Percentiles rank a stretch among this genome's conserved stretches.
phyloP scores from a whole-genome alignment of 805 yeast genomes.

The Metschnikowia aberdeeniae region DNA sequence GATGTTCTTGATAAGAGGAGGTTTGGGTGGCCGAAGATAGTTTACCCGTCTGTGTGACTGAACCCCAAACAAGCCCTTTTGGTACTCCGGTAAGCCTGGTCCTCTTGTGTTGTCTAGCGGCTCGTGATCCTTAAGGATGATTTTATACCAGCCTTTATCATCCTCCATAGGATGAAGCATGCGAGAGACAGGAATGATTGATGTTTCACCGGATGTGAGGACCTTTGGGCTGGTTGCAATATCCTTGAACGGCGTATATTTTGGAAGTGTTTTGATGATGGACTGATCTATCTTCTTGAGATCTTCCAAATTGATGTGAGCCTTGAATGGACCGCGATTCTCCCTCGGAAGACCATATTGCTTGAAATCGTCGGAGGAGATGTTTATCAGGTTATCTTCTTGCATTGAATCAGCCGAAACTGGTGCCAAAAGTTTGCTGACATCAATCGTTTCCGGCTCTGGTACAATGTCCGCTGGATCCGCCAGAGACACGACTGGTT shows the following conservation, averaged over 20 bases:
- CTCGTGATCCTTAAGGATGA: conserved; percentile 43
- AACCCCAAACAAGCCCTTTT: conserved; percentile 57
- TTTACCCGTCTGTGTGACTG: conserved; percentile 52
- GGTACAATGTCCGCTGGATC: neutral
- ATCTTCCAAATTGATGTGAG: conserved; percentile 39
- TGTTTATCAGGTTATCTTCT: conserved; percentile 24
- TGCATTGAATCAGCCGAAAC: conserved; percentile 30
- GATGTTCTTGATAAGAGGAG: conserved; percentile 78
- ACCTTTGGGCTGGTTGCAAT: conserved; percentile 13
- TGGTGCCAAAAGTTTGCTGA: conserved; percentile 28
- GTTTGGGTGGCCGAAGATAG: conserved; percentile 80
- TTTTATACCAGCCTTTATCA: conserved; percentile 59
- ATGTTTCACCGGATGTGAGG: conserved; percentile 21
- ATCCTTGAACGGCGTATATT: conserved; percentile 46
- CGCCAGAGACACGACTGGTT: neutral
- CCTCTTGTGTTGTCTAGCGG: neutral
- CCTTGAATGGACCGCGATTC: conserved; percentile 39
- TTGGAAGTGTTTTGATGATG: conserved; percentile 45
- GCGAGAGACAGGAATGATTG: conserved; percentile 58
- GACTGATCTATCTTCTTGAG: conserved; percentile 45
- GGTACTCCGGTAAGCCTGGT: conserved; percentile 37
- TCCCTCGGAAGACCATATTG: conserved; percentile 6
- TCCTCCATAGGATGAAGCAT: conserved; percentile 61
- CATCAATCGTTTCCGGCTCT: conserved; percentile 29
- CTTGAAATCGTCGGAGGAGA: conserved; percentile 29